Base-by-base conservation (phyloP, 2,329 filamentous ascomycete genomes). In the Ceratocystis destructans region DNA sequence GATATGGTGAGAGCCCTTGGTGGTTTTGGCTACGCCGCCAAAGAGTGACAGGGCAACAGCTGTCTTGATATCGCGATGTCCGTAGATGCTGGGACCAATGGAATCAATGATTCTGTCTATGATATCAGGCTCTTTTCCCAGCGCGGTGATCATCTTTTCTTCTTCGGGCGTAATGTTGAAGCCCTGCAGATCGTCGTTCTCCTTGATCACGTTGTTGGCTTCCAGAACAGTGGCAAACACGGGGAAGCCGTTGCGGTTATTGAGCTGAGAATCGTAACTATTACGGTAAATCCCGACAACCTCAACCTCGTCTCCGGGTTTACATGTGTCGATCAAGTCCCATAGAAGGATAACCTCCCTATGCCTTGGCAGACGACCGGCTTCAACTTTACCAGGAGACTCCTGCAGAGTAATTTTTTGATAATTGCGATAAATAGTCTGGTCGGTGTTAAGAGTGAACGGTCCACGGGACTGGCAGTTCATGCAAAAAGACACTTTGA, bases 401-500 rank as follows among this genome's bases (percentile, higher is more conserved):
- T 99, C 94, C 73, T 99, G 94, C 12, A 99, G 82, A 0, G 94
- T 99, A 71, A 99, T 80, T 74, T 96, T 99, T 75, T 99, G 94
- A 77, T 96, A 99, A 76, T 99, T 99, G 69, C 94, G 88, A 78
- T 99, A 99, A 17, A 99, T 89, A 0, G 94, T 99, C 80, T 96
- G 95, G 75, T 97, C 94, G 3, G 91, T 94, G 77, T 97, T 97
- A 70, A 99, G 80, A 0, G 87, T 96, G 73, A 99, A 99, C 0
- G 94, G 95, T 0, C 94, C 94, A 50, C 90, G 87, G 48, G 90
- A 95, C 77, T 97, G 93, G 77, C 94, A 99, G 74, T 89, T 94
- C 74, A 96, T 93, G 74, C 94, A 99, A 79, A 89, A 99, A 0
- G 89, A 90, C 71, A 99, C 90, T 77, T 93, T 96, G 73, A 99